Percentiles rank a stretch among this genome's conserved stretches.
phyloP scores from a whole-genome alignment of 176 grass and related monocot genomes.

The Dendrocalamus sinicus region DNA sequence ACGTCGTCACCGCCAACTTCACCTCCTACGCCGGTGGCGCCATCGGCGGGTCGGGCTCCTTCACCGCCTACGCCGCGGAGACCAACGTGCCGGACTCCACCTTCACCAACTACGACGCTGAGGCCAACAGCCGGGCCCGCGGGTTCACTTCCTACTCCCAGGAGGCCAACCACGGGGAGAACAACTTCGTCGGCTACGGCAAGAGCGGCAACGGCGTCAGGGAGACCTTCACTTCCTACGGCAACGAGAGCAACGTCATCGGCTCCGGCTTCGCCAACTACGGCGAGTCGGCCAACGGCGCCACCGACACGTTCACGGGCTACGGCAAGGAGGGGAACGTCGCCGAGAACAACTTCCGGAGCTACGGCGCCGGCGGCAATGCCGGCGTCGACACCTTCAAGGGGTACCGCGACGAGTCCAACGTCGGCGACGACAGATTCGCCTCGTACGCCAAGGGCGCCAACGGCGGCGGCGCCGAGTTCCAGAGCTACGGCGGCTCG shows the following conservation, averaged over 20 bases:
- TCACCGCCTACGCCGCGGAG: conserved; percentile 55
- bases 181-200: conserved; percentile 67
- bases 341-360: conserved; percentile 67
- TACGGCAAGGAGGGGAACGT: conserved; percentile 67
- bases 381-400: conserved; percentile 74
- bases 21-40: conserved; percentile 66
- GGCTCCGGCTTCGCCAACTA: conserved; percentile 70
- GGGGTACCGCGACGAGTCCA: conserved; percentile 62
- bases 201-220: conserved; percentile 57
- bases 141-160: conserved; percentile 59
- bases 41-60: conserved; percentile 60
- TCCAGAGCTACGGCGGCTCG: conserved; percentile 69
- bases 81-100: conserved; percentile 66
- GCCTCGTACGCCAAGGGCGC: conserved; percentile 70
- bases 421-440: conserved; percentile 81
- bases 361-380: conserved; percentile 64
- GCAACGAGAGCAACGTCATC: conserved; percentile 66
- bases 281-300: conserved; percentile 66
- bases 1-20: conserved; percentile 84
- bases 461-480: conserved; percentile 65
- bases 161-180: conserved; percentile 60
- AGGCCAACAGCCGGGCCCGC: conserved; percentile 53
- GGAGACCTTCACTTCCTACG: conserved; percentile 66
- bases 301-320: conserved; percentile 64
- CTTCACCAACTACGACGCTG: conserved; percentile 75